phyloP scores from a whole-genome alignment of 169 alveolate species.

The Plasmodium gallinaceum region DNA sequence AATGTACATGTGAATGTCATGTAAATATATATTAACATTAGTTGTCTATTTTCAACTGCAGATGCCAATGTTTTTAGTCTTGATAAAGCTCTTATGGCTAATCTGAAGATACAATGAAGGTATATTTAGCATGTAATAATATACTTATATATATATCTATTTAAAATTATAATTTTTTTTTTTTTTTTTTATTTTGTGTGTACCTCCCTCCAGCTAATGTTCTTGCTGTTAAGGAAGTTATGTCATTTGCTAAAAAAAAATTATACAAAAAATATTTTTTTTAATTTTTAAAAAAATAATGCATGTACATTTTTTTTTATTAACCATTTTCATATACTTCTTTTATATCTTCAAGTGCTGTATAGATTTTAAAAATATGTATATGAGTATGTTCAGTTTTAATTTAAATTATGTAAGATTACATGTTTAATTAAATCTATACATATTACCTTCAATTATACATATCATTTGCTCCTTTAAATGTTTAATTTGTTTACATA shows the following conservation, averaged over 20 bases:
- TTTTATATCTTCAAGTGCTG: slow-evolving; percentile 72
- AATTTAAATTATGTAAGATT: background rate
- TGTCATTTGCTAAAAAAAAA: slow-evolving; percentile 47
- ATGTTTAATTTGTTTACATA: slow-evolving; percentile 36
- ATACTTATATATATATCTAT: no score
- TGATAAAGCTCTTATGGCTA: slow-evolving; percentile 62
- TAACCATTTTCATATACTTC: slow-evolving; percentile 67
- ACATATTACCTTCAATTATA: slow-evolving; percentile 46
- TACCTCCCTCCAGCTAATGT: slow-evolving; percentile 74
- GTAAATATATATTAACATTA: slow-evolving; percentile 42
- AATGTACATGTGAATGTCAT: background rate
- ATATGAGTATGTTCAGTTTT: background rate
- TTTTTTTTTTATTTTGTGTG: slow-evolving; percentile 1
- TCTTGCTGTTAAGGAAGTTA: slow-evolving; percentile 71
- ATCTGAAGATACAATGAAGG: slow-evolving; percentile 2
- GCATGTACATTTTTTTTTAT: background rate
- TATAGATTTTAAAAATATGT: background rate
- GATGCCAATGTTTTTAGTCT: slow-evolving; percentile 73
- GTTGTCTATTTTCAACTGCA: slow-evolving; percentile 58
- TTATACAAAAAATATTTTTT: background rate
- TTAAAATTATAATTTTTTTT: background rate
- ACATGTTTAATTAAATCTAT: background rate
- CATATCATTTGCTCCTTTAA: slow-evolving; percentile 64
- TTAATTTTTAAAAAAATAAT: background rate
- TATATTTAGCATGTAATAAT: no score